Percentiles rank a stretch among this genome's conserved stretches.
phyloP scores from a whole-genome alignment of 2,329 filamentous ascomycete genomes.

The Beauveria pseudobassiana region DNA sequence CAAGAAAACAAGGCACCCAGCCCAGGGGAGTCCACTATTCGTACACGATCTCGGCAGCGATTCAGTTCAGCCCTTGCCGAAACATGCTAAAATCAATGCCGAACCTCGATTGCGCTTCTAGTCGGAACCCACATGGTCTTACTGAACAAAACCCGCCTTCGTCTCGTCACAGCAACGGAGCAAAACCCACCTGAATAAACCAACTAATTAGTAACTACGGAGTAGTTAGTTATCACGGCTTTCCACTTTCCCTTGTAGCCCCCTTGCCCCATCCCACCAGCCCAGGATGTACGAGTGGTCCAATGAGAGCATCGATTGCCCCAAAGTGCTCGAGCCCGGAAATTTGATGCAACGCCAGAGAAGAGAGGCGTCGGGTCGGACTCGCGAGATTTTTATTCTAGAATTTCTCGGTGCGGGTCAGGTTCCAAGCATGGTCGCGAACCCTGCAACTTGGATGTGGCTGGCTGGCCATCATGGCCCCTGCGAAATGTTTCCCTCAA shows the following conservation, averaged over 20 bases:
- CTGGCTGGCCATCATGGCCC: background rate
- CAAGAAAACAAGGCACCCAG: background rate
- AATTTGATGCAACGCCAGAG: constrained; percentile 8
- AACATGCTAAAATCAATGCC: background rate
- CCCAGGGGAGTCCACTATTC: background rate
- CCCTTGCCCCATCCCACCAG: background rate
- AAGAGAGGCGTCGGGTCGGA: background rate
- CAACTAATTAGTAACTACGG: too few relatives aligned
- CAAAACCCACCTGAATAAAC: too few relatives aligned
- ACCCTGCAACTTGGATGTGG: background rate
- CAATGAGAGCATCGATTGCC: constrained; percentile 1
- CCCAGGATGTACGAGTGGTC: background rate
- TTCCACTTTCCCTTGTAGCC: background rate
- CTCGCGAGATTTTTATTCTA: background rate
- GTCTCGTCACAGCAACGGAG: too few relatives aligned
- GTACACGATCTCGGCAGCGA: constrained; percentile 8
- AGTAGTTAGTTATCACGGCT: too few relatives aligned
- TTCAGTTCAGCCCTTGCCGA: background rate
- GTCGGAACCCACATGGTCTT: background rate
- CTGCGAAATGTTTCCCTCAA: too few relatives aligned
- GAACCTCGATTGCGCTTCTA: background rate
- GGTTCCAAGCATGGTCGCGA: background rate
- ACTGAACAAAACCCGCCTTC: too few relatives aligned
- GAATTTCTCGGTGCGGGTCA: constrained; percentile 4
- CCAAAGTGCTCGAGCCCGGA: background rate